Evolutionary conservation across 2,329 filamentous ascomycete genomes (phyloP).

Genomic region (Apiospora hydei): DNA sequence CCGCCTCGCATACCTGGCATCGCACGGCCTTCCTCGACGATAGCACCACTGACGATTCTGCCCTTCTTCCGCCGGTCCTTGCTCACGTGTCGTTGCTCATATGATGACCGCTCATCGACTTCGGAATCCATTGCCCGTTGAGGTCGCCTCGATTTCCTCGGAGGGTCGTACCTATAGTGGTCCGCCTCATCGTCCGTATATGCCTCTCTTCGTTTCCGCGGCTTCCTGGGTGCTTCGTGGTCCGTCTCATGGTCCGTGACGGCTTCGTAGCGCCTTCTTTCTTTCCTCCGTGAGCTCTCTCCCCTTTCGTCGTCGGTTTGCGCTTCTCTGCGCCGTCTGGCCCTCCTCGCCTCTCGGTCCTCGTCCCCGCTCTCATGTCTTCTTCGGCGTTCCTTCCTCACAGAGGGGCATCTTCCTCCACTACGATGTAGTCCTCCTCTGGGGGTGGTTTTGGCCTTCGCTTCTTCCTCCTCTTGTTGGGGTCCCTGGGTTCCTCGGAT

Average conservation of each 20-base stretch:
- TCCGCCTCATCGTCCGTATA: constrained; percentile 31
- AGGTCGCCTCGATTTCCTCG: constrained; percentile 33
- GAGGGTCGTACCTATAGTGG: constrained; percentile 29
- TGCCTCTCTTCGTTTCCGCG: constrained; percentile 29
- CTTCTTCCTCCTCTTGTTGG: constrained; percentile 49
- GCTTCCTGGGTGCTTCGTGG: constrained; percentile 31
- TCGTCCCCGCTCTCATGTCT: constrained; percentile 30
- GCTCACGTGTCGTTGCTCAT: constrained; percentile 45
- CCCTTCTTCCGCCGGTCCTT: constrained; percentile 56
- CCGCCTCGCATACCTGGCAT: constrained; percentile 53
- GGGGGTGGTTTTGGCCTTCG: constrained; percentile 35
- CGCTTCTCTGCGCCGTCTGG: constrained; percentile 27
- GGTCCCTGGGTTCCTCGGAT: constrained; percentile 52
- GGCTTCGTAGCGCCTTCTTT: constrained; percentile 20
- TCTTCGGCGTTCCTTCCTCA: constrained; percentile 34
- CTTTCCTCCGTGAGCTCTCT: background rate
- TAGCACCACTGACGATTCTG: constrained; percentile 73
- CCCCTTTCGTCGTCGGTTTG: constrained; percentile 27
- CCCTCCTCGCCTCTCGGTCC: constrained; percentile 33
- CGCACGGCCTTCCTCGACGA: constrained; percentile 71
- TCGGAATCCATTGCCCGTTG: constrained; percentile 31
- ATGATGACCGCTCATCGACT: constrained; percentile 39
- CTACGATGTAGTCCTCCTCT: constrained; percentile 32
- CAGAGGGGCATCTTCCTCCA: constrained; percentile 42
- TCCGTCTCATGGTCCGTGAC: constrained; percentile 36